A percentile compares a stretch with the other conserved stretches of the same genome.
These are phyloP conservation scores for Citrus australasica DNA, from an alignment of 345 rosid genomes.

Conservation along the genomic window DNA sequence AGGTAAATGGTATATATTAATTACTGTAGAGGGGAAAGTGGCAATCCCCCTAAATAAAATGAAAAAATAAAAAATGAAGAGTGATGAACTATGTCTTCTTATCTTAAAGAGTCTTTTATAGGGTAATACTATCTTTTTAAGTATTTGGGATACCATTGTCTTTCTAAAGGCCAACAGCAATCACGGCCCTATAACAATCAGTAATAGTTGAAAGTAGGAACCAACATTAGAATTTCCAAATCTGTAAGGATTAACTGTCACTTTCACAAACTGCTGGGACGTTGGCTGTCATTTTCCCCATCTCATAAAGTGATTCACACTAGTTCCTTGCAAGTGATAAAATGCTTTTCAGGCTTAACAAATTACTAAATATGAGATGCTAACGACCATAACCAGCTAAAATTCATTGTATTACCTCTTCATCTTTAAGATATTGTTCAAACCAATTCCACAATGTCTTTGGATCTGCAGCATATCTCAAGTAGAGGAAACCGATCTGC, in stretches of 20 bases:
- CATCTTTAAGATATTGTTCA: slow-evolving; percentile 87
- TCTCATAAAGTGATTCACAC: not conserved
- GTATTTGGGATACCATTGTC: not conserved
- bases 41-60: no score
- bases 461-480: slow-evolving; percentile 93
- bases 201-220: not conserved
- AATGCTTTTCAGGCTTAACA: not conserved
- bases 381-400: not conserved
- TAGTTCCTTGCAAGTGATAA: not conserved
- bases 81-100: not conserved
- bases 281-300: not conserved
- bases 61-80: no score
- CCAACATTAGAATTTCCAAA: not conserved
- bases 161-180: not conserved
- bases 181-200: not conserved
- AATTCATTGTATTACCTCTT: slow-evolving; percentile 55
- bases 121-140: not conserved
- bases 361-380: not conserved
- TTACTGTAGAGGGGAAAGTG: no score
- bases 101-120: not conserved
- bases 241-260: not conserved
- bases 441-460: slow-evolving; percentile 95
- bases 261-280: not conserved
- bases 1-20: no score
- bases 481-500: slow-evolving; percentile 94